Base-by-base conservation (phyloP, 2,329 filamentous ascomycete species). In the Colletotrichum limetticola region DNA sequence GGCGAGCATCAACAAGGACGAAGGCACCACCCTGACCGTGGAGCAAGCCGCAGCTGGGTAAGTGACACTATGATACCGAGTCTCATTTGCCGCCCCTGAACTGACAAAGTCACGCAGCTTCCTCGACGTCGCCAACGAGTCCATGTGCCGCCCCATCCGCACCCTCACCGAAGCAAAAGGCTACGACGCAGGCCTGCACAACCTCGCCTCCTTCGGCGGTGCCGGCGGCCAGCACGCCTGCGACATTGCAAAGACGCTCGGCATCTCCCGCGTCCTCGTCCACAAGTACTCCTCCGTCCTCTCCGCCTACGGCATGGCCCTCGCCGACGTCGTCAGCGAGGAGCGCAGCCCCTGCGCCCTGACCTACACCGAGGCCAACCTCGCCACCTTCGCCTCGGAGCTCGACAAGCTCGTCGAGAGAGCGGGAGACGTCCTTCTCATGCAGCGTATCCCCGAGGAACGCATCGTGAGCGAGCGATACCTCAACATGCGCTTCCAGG, bases 1-100 rank as follows among this genome's bases (percentile, higher is more conserved):
- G 0, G 77, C 78, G 5, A 77, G 80, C 7, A 84, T 88, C 74
- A 88, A 87, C 71, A 66, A 74, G 19, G 80, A 83, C 46, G 76
- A 78, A 22, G 75, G 78, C n/a, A 61, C 74, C 28, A 64, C 63
- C 55, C 72, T 77, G 64, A 76, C 76, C 28, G 63, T 77, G 7
- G 75, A 78, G 71, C 78, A 79, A 19, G 76, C 81, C 55, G 92
- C 92, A 3, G 0, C 91, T 91, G 76, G 93, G 71, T 74, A 49
- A 60, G 68, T 49, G 16, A n/a, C 5, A 32, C 28, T 28, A 28
- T 28, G 28, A 28, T 28, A 6, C 5, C 28, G 28, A 0, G 28
- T 28, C 28, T 28, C 28, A 28, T 28, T 28, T 28, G 28, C 28
- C 28, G 28, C 28, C 28, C 28, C 28, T 28, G 28, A 1, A 28